Evolutionary conservation across 768 basidiomycete species (phyloP).

Genomic region (Chalciporus pseudorubinellus): DNA sequence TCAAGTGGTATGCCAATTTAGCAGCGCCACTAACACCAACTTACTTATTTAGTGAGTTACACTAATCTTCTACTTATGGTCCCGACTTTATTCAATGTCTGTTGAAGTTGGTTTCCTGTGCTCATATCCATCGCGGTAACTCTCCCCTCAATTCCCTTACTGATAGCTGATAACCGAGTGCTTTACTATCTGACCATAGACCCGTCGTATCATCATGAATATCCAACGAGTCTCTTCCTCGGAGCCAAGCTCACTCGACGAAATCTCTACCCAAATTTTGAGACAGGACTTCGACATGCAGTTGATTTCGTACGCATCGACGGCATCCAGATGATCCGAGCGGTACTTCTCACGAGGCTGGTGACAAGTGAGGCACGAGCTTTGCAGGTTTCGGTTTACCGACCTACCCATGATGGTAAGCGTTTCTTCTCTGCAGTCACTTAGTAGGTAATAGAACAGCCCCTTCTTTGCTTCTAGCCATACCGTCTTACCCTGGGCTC

Average conservation of each 20-base stretch:
- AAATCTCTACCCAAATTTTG: slow-evolving; percentile 18
- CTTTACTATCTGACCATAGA: not conserved
- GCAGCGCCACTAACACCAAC: not conserved
- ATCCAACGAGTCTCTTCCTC: not conserved
- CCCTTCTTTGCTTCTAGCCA: too few relatives aligned
- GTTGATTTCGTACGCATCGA: too few relatives aligned
- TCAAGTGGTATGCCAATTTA: slow-evolving; percentile 2
- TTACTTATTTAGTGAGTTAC: slow-evolving; percentile 18
- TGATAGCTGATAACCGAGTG: not conserved
- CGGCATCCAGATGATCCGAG: too few relatives aligned
- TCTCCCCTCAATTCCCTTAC: not conserved
- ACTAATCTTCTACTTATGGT: too few relatives aligned
- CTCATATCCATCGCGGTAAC: slow-evolving; percentile 19
- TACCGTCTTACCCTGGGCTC: too few relatives aligned
- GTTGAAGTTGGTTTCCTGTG: slow-evolving; percentile 16
- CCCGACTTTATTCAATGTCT: not conserved
- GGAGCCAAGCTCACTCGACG: rapidly evolving
- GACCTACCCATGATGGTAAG: too few relatives aligned
- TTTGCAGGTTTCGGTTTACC: too few relatives aligned
- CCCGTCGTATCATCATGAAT: slow-evolving; percentile 19
- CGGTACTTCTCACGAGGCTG: too few relatives aligned
- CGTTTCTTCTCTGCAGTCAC: too few relatives aligned
- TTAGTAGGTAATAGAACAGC: too few relatives aligned
- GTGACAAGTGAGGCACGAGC: too few relatives aligned
- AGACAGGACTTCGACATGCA: slow-evolving; percentile 1